Evolutionary conservation across 2,329 filamentous ascomycete species (phyloP).

Genomic region (Ophiosphaerella herpotricha): DNA sequence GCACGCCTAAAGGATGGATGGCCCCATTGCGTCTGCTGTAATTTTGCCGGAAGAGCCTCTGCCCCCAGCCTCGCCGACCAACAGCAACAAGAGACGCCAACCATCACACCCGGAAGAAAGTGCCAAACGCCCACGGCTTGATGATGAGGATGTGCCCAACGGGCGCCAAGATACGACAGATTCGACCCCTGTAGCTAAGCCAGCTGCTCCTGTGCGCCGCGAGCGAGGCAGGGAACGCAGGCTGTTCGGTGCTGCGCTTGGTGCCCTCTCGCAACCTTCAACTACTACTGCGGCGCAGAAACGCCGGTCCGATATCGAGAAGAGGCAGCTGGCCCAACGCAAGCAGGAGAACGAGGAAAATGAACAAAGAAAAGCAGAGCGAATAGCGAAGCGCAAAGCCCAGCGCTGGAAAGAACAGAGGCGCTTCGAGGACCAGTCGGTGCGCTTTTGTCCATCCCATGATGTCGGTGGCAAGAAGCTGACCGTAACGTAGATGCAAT

Average conservation of each 20-base stretch:
- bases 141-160: conserved; percentile 31
- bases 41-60: conserved; percentile 53
- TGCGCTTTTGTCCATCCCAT: conserved; percentile 50
- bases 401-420: conserved; percentile 71
- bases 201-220: conserved; percentile 45
- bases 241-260: conserved; percentile 81
- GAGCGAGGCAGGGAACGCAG: conserved; percentile 85
- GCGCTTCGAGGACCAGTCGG: conserved; percentile 75
- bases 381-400: conserved; percentile 64
- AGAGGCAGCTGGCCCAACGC: conserved; percentile 76
- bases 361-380: conserved; percentile 68
- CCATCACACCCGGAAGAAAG: conserved; percentile 58
- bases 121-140: conserved; percentile 59
- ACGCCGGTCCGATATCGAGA: conserved; percentile 79
- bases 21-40: conserved; percentile 59
- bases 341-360: conserved; percentile 74
- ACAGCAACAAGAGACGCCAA: conserved; percentile 56
- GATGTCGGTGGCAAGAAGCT: too few species aligned
- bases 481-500: conserved; percentile 64
- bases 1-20: conserved; percentile 33
- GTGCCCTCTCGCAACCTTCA: conserved; percentile 74
- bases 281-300: conserved; percentile 61
- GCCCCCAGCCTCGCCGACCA: conserved; percentile 37
- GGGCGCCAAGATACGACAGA: conserved; percentile 24
- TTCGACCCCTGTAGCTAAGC: conserved; percentile 30